Evolutionary conservation across 2,329 filamentous ascomycete genomes (phyloP).

Genomic region (Xylariaceae sp.): DNA sequence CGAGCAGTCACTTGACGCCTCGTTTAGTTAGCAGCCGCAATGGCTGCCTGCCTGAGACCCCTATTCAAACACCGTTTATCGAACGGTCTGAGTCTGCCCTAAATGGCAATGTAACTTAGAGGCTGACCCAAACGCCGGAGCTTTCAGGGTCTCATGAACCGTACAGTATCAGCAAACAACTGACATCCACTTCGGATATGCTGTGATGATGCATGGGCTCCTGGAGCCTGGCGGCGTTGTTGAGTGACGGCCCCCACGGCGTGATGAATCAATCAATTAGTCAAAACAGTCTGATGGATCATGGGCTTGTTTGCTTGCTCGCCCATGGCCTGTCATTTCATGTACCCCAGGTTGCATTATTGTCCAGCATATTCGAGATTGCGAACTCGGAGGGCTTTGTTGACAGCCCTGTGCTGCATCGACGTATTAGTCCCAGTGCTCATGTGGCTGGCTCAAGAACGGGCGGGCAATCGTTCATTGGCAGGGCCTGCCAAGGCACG

Average conservation of each 20-base stretch:
- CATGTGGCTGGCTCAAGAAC: slow-evolving; percentile 5
- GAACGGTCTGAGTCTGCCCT: too few species aligned
- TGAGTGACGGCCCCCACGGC: too few species aligned
- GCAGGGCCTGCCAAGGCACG: not conserved
- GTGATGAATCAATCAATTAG: too few species aligned
- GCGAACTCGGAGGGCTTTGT: not conserved
- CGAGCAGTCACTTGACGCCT: not conserved
- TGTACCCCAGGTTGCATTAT: not conserved
- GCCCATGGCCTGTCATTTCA: not conserved
- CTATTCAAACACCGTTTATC: not conserved
- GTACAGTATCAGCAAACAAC: too few species aligned
- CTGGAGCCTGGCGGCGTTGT: too few species aligned
- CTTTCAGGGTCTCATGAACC: too few species aligned
- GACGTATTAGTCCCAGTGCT: not conserved
- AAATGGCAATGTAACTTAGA: too few species aligned
- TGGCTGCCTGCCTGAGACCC: not conserved
- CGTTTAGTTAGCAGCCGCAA: not conserved
- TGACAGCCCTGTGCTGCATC: not conserved
- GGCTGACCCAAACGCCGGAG: too few species aligned
- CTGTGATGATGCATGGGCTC: too few species aligned
- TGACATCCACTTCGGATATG: too few species aligned
- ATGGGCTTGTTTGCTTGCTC: not conserved
- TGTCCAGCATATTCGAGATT: not conserved
- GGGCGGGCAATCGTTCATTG: not conserved
- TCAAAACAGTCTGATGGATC: not conserved